Percentiles rank a stretch among this genome's conserved stretches.
These are phyloP conservation scores for Exophiala aquamarina DNA, from an alignment of 2,329 filamentous ascomycete species.

Conservation along the genomic window DNA sequence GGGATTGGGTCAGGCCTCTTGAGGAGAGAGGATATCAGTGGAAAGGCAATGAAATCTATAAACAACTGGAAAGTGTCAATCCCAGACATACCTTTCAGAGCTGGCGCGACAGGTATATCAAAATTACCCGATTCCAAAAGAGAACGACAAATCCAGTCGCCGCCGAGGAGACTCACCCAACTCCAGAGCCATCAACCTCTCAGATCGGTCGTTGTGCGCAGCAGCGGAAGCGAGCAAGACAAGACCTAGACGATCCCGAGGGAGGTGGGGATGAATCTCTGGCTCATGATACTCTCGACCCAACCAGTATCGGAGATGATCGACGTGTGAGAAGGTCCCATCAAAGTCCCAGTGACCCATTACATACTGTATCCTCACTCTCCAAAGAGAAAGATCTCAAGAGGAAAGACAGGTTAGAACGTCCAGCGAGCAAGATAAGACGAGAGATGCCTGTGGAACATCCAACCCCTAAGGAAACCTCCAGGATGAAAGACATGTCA, in stretches of 20 bases:
- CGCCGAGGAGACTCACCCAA: background rate
- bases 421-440: too few relatives aligned
- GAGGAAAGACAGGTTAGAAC: too few relatives aligned
- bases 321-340: background rate
- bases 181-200: background rate
- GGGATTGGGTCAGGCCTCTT: slow-evolving; percentile 43
- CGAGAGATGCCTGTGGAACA: too few relatives aligned
- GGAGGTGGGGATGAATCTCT: background rate
- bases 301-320: too few relatives aligned
- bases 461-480: too few relatives aligned
- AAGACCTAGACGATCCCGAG: slow-evolving; percentile 9
- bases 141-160: slow-evolving; percentile 10
- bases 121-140: slow-evolving; percentile 31
- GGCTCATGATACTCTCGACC: too few relatives aligned
- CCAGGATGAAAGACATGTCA: too few relatives aligned
- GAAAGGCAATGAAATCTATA: slow-evolving; percentile 46
- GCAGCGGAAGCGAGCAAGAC: slow-evolving; percentile 8
- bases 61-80: slow-evolving; percentile 39
- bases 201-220: background rate
- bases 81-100: slow-evolving; percentile 50
- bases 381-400: too few relatives aligned
- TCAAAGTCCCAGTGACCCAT: too few relatives aligned
- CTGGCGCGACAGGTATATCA: slow-evolving; percentile 49
- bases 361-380: too few relatives aligned
- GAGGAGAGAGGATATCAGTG: slow-evolving; percentile 34